A percentile compares a stretch with the other conserved stretches of the same genome.
phyloP scores from a whole-genome alignment of 140 eudicot genomes.

The Anethum foeniculum region DNA sequence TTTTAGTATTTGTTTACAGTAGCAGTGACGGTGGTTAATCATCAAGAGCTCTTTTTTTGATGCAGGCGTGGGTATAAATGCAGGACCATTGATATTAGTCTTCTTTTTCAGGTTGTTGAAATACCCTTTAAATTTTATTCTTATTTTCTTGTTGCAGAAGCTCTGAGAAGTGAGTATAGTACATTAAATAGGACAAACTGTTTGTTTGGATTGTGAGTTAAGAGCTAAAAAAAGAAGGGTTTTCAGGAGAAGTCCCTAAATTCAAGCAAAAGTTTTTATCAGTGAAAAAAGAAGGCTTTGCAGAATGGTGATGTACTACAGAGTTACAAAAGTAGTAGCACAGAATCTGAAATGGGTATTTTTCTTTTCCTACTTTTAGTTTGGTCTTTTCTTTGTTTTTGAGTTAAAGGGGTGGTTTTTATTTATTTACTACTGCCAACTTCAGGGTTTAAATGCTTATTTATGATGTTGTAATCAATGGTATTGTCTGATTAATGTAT shows the following conservation, averaged over 20 bases:
- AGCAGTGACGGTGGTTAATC: constrained; percentile 75
- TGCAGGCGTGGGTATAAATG: constrained; percentile 91
- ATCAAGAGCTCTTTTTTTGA: constrained; percentile 76
- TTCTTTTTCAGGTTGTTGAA: constrained; percentile 27
- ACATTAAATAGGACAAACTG: constrained; percentile 3
- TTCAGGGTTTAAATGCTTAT: constrained; percentile 37
- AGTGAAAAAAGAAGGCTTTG: constrained; percentile 11
- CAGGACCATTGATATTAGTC: constrained; percentile 41
- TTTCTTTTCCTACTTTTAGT: constrained; percentile 42
- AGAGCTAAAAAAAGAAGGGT: constrained; percentile 3
- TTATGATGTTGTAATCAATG: constrained; percentile 50
- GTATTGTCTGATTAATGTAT: constrained; percentile 37
- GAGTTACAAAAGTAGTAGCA: constrained; percentile 6
- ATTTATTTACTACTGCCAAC: not conserved
- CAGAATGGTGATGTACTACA: constrained; percentile 18
- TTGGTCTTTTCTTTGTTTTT: constrained; percentile 20
- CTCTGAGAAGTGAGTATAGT: constrained; percentile 7
- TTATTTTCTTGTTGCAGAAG: constrained; percentile 2
- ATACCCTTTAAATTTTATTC: not conserved
- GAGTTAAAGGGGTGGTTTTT: constrained; percentile 37
- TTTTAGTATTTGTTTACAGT: constrained; percentile 17
- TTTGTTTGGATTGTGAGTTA: not conserved
- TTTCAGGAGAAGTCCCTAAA: constrained; percentile 10
- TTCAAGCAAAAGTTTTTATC: constrained; percentile 27
- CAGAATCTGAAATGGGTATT: constrained; percentile 54